Evolutionary conservation across 1,139 yeast species (phyloP).

Genomic region (Zygosaccharomyces sapae): DNA sequence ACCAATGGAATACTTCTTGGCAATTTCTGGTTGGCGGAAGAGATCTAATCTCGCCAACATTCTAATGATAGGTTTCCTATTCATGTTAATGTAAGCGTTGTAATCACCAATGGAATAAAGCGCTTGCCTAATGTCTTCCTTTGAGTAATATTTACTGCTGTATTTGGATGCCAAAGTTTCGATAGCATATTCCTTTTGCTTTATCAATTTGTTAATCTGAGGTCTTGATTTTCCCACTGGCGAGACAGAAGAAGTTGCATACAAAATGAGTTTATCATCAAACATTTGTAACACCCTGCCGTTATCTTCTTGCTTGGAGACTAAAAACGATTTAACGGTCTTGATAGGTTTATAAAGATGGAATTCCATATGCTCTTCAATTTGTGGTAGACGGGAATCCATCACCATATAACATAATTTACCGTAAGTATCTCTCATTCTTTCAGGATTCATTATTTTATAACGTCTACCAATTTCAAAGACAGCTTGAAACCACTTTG

Average conservation of each 20-base stretch:
- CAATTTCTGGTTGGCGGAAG: conserved; percentile 44
- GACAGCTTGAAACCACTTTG: conserved; percentile 60
- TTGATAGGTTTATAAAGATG: conserved; percentile 64
- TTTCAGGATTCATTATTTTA: conserved; percentile 75
- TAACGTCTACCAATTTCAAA: conserved; percentile 75
- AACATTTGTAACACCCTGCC: conserved; percentile 43
- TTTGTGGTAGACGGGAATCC: conserved; percentile 71
- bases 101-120: conserved; percentile 72
- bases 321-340: conserved; percentile 51
- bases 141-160: conserved; percentile 35
- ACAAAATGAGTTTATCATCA: conserved; percentile 51
- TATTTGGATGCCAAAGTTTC: conserved; percentile 49
- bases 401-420: conserved; percentile 73
- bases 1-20: conserved; percentile 46
- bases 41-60: conserved; percentile 51
- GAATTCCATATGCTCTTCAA: conserved; percentile 63
- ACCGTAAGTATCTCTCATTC: conserved; percentile 70
- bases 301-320: conserved; percentile 37
- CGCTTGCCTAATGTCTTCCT: conserved; percentile 61
- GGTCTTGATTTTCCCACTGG: conserved; percentile 52
- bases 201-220: conserved; percentile 53
- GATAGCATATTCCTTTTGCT: conserved; percentile 58
- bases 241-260: conserved; percentile 61
- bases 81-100: conserved; percentile 64
- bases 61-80: conserved; percentile 58